phyloP scores from a whole-genome alignment of 257 asterid genomes.

The Scutellaria galericulata region DNA sequence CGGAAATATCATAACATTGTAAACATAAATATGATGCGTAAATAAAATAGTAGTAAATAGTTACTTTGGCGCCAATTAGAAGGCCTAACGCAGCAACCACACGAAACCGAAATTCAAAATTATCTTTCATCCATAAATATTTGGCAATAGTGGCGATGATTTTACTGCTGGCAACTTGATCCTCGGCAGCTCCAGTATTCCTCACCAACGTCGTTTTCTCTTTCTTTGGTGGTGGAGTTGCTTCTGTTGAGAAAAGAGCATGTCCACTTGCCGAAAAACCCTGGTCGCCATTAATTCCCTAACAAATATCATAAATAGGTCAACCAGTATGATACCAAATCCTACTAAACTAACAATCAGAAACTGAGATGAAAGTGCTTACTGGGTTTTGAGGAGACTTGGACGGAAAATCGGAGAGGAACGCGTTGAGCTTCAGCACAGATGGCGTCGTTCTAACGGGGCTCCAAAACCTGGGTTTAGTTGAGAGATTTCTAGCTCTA shows the following conservation, averaged over 20 bases:
- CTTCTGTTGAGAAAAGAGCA: constrained; percentile 71
- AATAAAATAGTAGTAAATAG: not conserved
- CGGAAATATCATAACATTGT: not conserved
- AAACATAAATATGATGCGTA: constrained; percentile 12
- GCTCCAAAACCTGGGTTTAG: constrained; percentile 49
- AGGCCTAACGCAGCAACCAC: constrained; percentile 84
- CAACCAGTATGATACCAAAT: not conserved
- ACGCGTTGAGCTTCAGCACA: constrained; percentile 56
- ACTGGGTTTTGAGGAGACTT: constrained; percentile 58
- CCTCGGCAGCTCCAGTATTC: constrained; percentile 44
- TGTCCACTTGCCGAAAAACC: constrained; percentile 54
- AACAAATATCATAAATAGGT: constrained; percentile 1
- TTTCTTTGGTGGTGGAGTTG: constrained; percentile 51
- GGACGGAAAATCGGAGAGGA: constrained; percentile 70
- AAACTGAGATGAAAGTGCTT: constrained; percentile 17
- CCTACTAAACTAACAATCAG: not conserved
- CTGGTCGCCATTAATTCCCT: constrained; percentile 43
- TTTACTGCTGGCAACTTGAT: constrained; percentile 56
- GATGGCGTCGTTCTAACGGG: constrained; percentile 49
- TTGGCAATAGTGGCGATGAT: constrained; percentile 72
- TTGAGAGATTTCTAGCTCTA: constrained; percentile 50
- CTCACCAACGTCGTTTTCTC: constrained; percentile 41
- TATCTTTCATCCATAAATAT: constrained; percentile 92
- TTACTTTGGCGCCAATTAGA: constrained; percentile 87
- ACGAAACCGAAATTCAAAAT: constrained; percentile 73